These are phyloP conservation scores for Eucalyptus tenuipes DNA, from an alignment of 345 rosid genomes.

Conservation along the genomic window DNA sequence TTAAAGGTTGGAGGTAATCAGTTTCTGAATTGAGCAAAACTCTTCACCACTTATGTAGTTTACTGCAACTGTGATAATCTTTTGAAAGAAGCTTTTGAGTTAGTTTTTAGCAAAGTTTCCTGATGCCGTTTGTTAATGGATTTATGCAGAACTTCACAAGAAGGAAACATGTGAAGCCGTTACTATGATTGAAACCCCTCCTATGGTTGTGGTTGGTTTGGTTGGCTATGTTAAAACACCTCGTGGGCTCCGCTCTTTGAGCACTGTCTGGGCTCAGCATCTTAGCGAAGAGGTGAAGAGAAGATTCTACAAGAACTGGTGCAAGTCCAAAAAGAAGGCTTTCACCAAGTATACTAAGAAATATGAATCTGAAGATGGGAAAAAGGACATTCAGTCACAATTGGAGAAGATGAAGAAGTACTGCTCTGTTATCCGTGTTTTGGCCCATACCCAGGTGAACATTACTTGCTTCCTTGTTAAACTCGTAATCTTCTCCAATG, in stretches of 20 bases:
- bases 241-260: slow-evolving; percentile 60
- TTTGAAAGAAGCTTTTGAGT: neutral
- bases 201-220: slow-evolving; percentile 80
- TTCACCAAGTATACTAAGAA: slow-evolving; percentile 60
- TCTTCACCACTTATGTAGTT: neutral
- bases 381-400: slow-evolving; percentile 43
- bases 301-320: slow-evolving; percentile 89
- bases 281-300: slow-evolving; percentile 73
- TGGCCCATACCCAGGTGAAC: slow-evolving; percentile 76
- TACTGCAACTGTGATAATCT: neutral
- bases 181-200: slow-evolving; percentile 83
- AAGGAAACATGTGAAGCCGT: slow-evolving; percentile 93
- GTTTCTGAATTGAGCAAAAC: neutral
- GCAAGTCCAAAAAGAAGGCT: slow-evolving; percentile 87
- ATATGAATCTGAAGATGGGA: slow-evolving; percentile 63
- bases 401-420: slow-evolving; percentile 88
- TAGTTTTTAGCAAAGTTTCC: neutral
- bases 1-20: neutral
- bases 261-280: slow-evolving; percentile 93
- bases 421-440: slow-evolving; percentile 64
- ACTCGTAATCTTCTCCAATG: neutral
- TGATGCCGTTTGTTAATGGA: neutral
- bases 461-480: neutral
- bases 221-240: slow-evolving; percentile 89
- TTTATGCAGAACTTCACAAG: slow-evolving; percentile 66